Percentiles rank a stretch among this genome's conserved stretches.
phyloP scores from a whole-genome alignment of 1,284 basidiomycete genomes.

The Puccinia horiana region DNA sequence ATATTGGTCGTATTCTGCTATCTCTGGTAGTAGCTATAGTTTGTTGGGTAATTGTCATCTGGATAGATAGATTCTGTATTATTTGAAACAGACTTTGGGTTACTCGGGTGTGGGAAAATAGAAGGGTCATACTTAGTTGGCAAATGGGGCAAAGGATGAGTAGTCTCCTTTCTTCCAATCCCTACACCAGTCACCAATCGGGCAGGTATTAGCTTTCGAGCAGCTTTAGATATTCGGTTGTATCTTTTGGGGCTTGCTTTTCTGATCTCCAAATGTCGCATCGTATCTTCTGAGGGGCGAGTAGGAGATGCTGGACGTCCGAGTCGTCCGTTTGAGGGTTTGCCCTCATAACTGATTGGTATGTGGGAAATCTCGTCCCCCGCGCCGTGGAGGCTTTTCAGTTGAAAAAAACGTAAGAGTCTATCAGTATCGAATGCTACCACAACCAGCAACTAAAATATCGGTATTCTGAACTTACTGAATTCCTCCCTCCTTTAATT shows the following conservation, averaged over 20 bases:
- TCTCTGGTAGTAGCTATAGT: not conserved
- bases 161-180: not conserved
- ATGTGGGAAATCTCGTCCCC: conserved; percentile 13
- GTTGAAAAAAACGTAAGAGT: no score
- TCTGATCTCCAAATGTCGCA: not conserved
- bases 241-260: not conserved
- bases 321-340: not conserved
- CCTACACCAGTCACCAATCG: not conserved
- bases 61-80: not conserved
- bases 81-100: not conserved
- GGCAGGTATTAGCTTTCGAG: not conserved
- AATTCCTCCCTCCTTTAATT: no score
- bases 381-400: not conserved
- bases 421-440: no score
- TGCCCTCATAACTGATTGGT: conserved; percentile 12
- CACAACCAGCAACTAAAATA: no score
- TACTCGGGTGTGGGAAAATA: not conserved
- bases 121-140: not conserved
- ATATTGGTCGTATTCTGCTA: no score
- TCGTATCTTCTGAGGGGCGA: not conserved
- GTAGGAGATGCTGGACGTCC: not conserved
- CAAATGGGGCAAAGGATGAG: not conserved
- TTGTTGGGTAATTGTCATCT: not conserved
- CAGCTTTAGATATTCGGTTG: not conserved
- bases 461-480: no score